phyloP scores from a whole-genome alignment of 345 rosid genomes.

The Gossypium mustelinum region DNA sequence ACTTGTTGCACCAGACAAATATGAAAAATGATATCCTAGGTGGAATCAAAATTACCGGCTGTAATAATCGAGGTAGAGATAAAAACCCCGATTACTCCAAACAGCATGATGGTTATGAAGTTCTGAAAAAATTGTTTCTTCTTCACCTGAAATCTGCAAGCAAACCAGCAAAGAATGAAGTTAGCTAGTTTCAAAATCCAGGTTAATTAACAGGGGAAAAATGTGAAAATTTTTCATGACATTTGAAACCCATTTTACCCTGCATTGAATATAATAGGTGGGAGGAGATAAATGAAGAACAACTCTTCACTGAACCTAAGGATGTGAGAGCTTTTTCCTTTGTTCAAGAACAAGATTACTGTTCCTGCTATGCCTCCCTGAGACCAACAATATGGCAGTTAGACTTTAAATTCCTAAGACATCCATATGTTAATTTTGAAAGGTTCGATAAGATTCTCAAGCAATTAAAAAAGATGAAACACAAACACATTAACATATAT shows the following conservation, averaged over 20 bases:
- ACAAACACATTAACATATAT: too few relatives aligned
- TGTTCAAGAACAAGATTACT: constrained; percentile 53
- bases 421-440: too few relatives aligned
- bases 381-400: neutral
- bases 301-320: constrained; percentile 69
- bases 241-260: constrained; percentile 44
- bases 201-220: constrained; percentile 9
- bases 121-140: constrained; percentile 87
- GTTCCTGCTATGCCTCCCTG: constrained; percentile 69
- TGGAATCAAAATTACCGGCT: constrained; percentile 40
- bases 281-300: constrained; percentile 92
- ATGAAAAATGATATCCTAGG: neutral
- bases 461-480: too few relatives aligned
- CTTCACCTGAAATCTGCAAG: constrained; percentile 84
- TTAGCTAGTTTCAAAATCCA: neutral
- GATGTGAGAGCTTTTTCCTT: constrained; percentile 74
- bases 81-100: constrained; percentile 76
- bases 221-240: neutral
- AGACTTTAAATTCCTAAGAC: neutral
- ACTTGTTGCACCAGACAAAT: neutral
- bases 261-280: constrained; percentile 93
- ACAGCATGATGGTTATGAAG: constrained; percentile 73
- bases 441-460: too few relatives aligned
- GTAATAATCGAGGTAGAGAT: constrained; percentile 56
- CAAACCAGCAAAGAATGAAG: neutral